phyloP scores from a whole-genome alignment of 1,284 basidiomycete species.

The Cronartium ribicola region DNA sequence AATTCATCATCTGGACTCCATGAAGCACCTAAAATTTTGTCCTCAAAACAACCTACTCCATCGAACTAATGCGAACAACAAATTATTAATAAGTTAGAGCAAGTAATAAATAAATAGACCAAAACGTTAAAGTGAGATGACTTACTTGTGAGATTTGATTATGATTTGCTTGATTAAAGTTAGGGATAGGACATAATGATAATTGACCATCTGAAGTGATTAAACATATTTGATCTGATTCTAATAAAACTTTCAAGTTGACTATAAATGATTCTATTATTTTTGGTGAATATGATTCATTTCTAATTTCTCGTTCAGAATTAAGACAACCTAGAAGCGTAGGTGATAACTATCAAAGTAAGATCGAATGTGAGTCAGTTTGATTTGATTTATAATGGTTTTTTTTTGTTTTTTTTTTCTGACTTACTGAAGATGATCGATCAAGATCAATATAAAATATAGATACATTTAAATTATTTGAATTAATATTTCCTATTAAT shows the following conservation, averaged over 20 bases:
- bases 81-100: background rate
- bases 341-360: background rate
- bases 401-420: background rate
- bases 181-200: constrained; percentile 22
- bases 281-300: background rate
- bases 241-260: constrained; percentile 20
- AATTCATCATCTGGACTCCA: constrained; percentile 52
- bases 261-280: constrained; percentile 8
- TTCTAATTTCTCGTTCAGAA: background rate
- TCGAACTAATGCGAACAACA: constrained; percentile 5
- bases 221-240: constrained; percentile 35
- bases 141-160: background rate
- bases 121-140: background rate
- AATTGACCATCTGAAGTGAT: constrained; percentile 32
- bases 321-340: background rate
- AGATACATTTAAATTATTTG: background rate
- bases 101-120: background rate
- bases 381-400: background rate
- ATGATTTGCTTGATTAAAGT: background rate
- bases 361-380: background rate
- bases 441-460: background rate
- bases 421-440: background rate
- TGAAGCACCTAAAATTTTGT: constrained; percentile 49
- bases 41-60: constrained; percentile 49
- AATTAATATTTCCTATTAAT: background rate